Evolutionary conservation across 768 basidiomycete species (phyloP).

Genomic region (Epithele typhae): DNA sequence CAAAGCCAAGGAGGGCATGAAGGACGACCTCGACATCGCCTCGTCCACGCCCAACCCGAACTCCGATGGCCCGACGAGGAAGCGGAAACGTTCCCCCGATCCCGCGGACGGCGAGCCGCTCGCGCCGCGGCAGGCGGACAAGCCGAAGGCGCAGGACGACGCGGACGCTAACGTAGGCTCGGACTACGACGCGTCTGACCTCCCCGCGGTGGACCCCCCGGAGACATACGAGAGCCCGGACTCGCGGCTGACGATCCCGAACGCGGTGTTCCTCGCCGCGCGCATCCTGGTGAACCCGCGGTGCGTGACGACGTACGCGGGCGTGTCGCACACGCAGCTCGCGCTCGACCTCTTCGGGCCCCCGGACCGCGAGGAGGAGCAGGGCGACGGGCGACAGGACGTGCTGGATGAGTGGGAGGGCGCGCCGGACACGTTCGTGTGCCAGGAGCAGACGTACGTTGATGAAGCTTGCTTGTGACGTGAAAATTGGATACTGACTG

Average conservation of each 20-base stretch:
- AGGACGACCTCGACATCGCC: constrained; percentile 42
- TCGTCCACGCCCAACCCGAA: constrained; percentile 14
- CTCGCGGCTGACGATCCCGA: constrained; percentile 64
- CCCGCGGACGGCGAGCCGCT: constrained; percentile 16
- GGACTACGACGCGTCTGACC: constrained; percentile 71
- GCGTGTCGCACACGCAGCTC: constrained; percentile 92
- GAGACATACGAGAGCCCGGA: constrained; percentile 31
- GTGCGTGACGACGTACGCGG: constrained; percentile 97
- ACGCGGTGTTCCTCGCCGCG: constrained; percentile 83
- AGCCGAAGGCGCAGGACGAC: constrained; percentile 37
- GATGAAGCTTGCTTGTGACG: constrained; percentile 17
- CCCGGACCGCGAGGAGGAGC: constrained; percentile 33
- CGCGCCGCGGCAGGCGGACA: constrained; percentile 26
- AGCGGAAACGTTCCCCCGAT: constrained; percentile 3
- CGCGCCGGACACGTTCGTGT: constrained; percentile 96
- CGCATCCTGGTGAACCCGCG: constrained; percentile 94
- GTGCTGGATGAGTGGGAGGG: constrained; percentile 93
- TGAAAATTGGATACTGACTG: constrained; percentile 1
- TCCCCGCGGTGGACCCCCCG: constrained; percentile 24
- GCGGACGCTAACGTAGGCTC: constrained; percentile 81
- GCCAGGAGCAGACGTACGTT: constrained; percentile 95
- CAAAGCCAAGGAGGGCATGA: constrained; percentile 73
- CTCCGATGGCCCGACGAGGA: neutral
- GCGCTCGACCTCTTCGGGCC: constrained; percentile 91
- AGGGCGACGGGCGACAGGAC: constrained; percentile 59